Conservation (phyloP, 805 yeast genomes). For the Brettanomyces naardenensis region DNA sequence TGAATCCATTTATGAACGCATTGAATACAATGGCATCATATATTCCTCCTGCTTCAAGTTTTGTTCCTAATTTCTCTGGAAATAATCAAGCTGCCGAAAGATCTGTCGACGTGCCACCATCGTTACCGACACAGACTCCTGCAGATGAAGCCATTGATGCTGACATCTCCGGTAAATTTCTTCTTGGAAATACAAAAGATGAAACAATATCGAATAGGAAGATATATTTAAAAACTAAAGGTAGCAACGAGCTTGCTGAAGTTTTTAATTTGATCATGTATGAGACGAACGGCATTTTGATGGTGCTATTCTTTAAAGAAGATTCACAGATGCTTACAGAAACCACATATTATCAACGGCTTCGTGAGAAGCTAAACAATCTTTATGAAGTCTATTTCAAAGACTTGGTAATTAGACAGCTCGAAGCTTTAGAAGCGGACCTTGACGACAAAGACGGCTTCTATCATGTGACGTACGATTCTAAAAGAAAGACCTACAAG, state of each 20-base stretch:
- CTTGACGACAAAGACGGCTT: slow-evolving; percentile 13
- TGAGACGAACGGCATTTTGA: slow-evolving; percentile 24
- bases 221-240: slow-evolving; percentile 6
- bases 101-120: background rate
- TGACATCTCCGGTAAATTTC: slow-evolving; percentile 15
- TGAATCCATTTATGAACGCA: slow-evolving; percentile 23
- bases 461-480: slow-evolving; percentile 18
- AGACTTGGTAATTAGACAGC: slow-evolving; percentile 20
- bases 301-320: slow-evolving; percentile 14
- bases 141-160: background rate
- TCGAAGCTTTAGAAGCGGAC: slow-evolving; percentile 14
- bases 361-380: slow-evolving; percentile 13
- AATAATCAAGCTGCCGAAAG: background rate
- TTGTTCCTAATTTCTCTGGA: background rate
- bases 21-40: slow-evolving; percentile 17
- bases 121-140: background rate
- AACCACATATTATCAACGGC: slow-evolving; percentile 6
- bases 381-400: slow-evolving; percentile 18
- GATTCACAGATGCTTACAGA: slow-evolving; percentile 1
- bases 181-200: slow-evolving; percentile 19
- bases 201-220: slow-evolving; percentile 11
- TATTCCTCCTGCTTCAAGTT: slow-evolving; percentile 11
- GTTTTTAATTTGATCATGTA: slow-evolving; percentile 18
- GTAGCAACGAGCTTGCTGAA: background rate
- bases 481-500: slow-evolving; percentile 11